Evolutionary conservation across 148 eudicot genomes (phyloP).

Genomic region (Heliamphora exappendiculata): DNA sequence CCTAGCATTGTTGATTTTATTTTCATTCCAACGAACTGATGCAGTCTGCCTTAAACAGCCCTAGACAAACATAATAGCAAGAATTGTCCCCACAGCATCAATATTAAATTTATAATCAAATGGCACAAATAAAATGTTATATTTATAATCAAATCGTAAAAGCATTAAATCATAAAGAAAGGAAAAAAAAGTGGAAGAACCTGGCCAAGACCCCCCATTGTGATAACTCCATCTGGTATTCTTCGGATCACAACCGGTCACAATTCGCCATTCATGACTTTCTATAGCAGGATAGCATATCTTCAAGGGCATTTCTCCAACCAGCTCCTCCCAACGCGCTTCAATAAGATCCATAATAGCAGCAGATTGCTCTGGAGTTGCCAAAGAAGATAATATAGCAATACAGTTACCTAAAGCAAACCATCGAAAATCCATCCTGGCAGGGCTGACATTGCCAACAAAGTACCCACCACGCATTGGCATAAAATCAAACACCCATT

Average conservation of each 20-base stretch:
- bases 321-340: conserved; percentile 92
- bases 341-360: conserved; percentile 97
- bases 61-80: not conserved
- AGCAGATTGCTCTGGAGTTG: conserved; percentile 90
- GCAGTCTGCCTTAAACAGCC: no score
- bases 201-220: conserved; percentile 99
- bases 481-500: conserved; percentile 96
- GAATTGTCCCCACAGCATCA: not conserved
- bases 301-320: conserved; percentile 94
- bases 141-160: not conserved
- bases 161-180: conserved; percentile 6
- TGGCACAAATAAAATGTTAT: not conserved
- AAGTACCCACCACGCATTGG: conserved; percentile 93
- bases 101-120: not conserved
- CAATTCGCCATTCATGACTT: conserved; percentile 93
- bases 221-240: conserved; percentile 99
- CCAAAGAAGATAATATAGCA: conserved; percentile 84
- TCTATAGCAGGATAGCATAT: conserved; percentile 86
- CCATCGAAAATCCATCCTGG: conserved; percentile 97
- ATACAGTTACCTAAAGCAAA: conserved; percentile 92
- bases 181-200: conserved; percentile 31
- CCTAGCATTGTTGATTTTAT: no score
- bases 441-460: conserved; percentile 93
- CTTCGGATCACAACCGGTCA: conserved; percentile 96
- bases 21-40: no score